Conservation (phyloP, 768 basidiomycete species). For the Lactarius sp. region DNA sequence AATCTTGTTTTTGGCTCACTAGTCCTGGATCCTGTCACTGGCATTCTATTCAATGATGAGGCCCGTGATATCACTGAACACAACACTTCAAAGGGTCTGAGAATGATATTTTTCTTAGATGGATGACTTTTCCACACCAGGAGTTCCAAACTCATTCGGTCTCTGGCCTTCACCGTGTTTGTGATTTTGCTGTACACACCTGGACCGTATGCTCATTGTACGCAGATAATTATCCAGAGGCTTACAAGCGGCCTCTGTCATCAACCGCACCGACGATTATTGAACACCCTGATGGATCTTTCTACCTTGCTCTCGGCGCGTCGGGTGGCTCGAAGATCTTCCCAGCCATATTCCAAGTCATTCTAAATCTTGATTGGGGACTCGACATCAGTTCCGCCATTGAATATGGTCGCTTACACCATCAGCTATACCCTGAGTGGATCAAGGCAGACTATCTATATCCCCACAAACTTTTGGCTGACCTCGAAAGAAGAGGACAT, state of each 20-base stretch:
- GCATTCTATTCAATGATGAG: conserved; percentile 88
- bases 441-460: conserved; percentile 62
- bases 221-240: conserved; percentile 81
- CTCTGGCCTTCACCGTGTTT: conserved; percentile 72
- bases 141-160: conserved; percentile 77
- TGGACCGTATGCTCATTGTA: conserved; percentile 6
- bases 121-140: conserved; percentile 92
- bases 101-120: conserved; percentile 39
- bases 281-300: conserved; percentile 66
- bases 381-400: conserved; percentile 74
- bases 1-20: conserved; percentile 87
- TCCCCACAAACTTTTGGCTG: conserved; percentile 50
- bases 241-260: conserved; percentile 86
- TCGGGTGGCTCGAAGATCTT: conserved; percentile 89
- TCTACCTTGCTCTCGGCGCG: conserved; percentile 73
- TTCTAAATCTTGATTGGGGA: conserved; percentile 79
- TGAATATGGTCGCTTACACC: conserved; percentile 80
- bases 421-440: conserved; percentile 70
- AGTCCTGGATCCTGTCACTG: conserved; percentile 82
- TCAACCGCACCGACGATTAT: conserved; percentile 80
- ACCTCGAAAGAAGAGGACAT: conserved; percentile 60
- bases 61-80: conserved; percentile 32
- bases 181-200: conserved; percentile 1
- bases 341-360: conserved; percentile 67
- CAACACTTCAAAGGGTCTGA: not conserved